Percentiles rank a stretch among this genome's conserved stretches.
phyloP scores from a whole-genome alignment of 768 basidiomycete species.

The Russula vinacea region DNA sequence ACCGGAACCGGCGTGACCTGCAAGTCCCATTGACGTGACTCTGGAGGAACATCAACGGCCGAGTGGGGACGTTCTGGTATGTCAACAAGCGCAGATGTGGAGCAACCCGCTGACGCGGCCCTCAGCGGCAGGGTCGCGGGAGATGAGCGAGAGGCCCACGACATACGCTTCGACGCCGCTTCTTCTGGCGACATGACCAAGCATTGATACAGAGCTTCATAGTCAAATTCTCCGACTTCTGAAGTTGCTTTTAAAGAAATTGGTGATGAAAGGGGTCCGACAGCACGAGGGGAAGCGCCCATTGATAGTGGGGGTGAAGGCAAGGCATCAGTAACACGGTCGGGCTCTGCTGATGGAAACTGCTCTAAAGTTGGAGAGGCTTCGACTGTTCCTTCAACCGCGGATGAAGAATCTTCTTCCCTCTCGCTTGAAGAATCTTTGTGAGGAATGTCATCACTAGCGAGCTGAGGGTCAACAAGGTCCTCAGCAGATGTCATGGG shows the following conservation, averaged over 20 bases:
- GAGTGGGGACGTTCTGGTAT: conserved; percentile 17
- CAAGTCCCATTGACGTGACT: conserved; percentile 4
- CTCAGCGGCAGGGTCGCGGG: not conserved
- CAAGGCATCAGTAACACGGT: not conserved
- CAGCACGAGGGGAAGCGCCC: not conserved
- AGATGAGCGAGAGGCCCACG: conserved; percentile 16
- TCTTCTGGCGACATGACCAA: conserved; percentile 23
- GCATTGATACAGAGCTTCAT: conserved; percentile 25
- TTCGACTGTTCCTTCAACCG: conserved; percentile 5
- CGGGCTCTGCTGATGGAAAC: not conserved
- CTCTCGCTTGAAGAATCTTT: not conserved
- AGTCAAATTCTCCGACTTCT: conserved; percentile 12
- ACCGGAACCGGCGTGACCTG: not conserved
- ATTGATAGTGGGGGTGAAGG: not conserved
- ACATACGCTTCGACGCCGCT: conserved; percentile 24
- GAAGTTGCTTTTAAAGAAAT: not conserved
- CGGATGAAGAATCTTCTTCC: not conserved
- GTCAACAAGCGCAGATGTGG: conserved; percentile 10
- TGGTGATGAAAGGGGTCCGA: conserved; percentile 2
- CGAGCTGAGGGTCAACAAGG: not conserved
- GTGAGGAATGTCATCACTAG: not conserved
- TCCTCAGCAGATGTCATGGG: not conserved
- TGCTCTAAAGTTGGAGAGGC: not conserved
- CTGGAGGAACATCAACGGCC: conserved; percentile 13
- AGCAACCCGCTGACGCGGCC: conserved; percentile 4